Percentiles rank a stretch among this genome's conserved stretches.
phyloP scores from a whole-genome alignment of 139 green algal genomes.

The Yamagishiella unicocca region DNA sequence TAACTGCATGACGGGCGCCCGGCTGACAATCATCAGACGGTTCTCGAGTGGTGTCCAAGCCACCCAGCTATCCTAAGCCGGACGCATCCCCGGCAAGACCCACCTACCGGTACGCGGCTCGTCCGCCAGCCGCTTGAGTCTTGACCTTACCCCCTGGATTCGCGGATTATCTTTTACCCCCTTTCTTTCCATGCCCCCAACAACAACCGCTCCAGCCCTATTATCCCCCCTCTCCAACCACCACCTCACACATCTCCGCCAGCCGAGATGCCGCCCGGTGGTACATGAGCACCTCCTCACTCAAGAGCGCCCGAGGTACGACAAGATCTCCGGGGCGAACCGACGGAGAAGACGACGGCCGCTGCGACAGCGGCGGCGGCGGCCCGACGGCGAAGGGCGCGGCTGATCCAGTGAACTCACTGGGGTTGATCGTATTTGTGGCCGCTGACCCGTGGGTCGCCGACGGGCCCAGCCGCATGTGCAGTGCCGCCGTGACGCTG shows the following conservation, averaged over 20 bases:
- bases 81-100: no score
- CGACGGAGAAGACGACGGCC: not conserved
- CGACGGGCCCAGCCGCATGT: slow-evolving; percentile 5
- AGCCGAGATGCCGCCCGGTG: slow-evolving; percentile 56
- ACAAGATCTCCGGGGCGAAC: not conserved
- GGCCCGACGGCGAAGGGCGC: not conserved
- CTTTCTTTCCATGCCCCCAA: no score
- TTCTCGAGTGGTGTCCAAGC: no score
- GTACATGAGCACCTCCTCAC: slow-evolving; percentile 67
- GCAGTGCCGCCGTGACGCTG: not conserved
- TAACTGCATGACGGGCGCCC: no score
- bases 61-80: no score
- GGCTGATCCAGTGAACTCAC: not conserved
- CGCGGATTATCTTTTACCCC: no score
- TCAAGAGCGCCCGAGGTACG: slow-evolving; percentile 18
- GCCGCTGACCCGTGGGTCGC: not conserved
- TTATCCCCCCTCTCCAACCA: not conserved
- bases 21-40: no score
- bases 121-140: no score
- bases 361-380: not conserved
- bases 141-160: no score
- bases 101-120: no score
- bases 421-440: not conserved
- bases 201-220: not conserved
- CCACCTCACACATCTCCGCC: slow-evolving; percentile 46